Percentiles rank a stretch among this genome's conserved stretches.
Conservation (phyloP, 2,329 filamentous ascomycete genomes). For the Ceratocystis destructans region DNA sequence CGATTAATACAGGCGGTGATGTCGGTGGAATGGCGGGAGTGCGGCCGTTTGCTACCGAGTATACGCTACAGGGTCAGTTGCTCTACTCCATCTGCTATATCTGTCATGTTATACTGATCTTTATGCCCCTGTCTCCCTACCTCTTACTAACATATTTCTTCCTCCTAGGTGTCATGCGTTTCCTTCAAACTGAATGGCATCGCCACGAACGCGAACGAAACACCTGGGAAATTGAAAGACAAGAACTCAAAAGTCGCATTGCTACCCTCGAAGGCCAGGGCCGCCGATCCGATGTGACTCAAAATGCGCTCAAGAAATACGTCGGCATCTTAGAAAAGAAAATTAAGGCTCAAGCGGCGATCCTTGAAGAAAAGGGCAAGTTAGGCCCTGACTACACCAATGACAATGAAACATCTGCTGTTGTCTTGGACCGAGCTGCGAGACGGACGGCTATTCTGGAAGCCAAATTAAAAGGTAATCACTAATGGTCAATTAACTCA, state of each 20-base stretch:
- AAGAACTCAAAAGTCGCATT: constrained; percentile 97
- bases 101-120: not conserved
- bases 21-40: constrained; percentile 27
- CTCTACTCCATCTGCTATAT: not conserved
- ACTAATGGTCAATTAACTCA: not conserved
- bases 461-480: constrained; percentile 42
- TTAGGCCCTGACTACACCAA: constrained; percentile 34
- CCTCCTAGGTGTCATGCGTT: constrained; percentile 80
- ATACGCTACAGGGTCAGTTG: constrained; percentile 41
- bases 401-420: constrained; percentile 30
- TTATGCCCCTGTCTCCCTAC: not conserved
- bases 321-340: constrained; percentile 80
- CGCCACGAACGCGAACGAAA: constrained; percentile 95
- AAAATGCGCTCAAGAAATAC: constrained; percentile 81
- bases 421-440: constrained; percentile 35
- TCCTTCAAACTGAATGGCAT: constrained; percentile 98
- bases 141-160: constrained; percentile 7
- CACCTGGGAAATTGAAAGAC: constrained; percentile 96
- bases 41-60: constrained; percentile 46
- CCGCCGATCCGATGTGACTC: constrained; percentile 72
- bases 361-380: constrained; percentile 40
- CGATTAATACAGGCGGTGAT: constrained; percentile 33
- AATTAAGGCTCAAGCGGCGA: constrained; percentile 62
- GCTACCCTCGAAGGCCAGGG: constrained; percentile 84
- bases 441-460: constrained; percentile 37